Conservation (phyloP, 805 yeast species). For the Kodamaea sagamina region DNA sequence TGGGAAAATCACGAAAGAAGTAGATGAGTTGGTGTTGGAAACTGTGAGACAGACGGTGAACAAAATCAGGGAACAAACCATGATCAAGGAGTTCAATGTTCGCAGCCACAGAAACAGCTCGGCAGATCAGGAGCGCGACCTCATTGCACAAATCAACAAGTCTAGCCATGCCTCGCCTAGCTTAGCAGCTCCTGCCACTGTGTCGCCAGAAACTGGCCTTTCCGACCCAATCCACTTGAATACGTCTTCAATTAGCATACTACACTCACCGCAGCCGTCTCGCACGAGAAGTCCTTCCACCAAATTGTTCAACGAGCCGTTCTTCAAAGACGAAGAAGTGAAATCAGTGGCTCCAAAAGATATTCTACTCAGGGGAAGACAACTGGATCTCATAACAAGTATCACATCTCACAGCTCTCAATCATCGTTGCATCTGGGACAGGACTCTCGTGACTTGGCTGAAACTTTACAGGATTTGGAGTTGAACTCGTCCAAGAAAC, state of each 20-base stretch:
- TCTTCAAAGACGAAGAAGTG: constrained; percentile 18
- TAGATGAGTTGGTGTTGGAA: constrained; percentile 64
- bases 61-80: constrained; percentile 47
- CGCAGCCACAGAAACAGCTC: constrained; percentile 9
- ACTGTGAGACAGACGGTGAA: constrained; percentile 65
- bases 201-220: neutral
- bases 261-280: constrained; percentile 40
- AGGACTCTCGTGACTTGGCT: constrained; percentile 19
- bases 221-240: constrained; percentile 10
- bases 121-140: constrained; percentile 5
- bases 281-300: constrained; percentile 30
- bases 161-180: neutral
- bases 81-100: constrained; percentile 15
- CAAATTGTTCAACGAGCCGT: constrained; percentile 20
- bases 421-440: constrained; percentile 17
- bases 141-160: neutral
- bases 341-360: constrained; percentile 50
- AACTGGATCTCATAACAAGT: constrained; percentile 7
- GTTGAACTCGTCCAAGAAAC: constrained; percentile 19
- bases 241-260: neutral
- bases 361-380: constrained; percentile 27
- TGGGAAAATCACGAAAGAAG: constrained; percentile 75
- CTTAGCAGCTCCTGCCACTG: constrained; percentile 1
- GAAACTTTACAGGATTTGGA: constrained; percentile 32
- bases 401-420: constrained; percentile 20